A percentile compares a stretch with the other conserved stretches of the same genome.
phyloP scores from a whole-genome alignment of 2,329 filamentous ascomycete species.

The Clonostachys rosea region DNA sequence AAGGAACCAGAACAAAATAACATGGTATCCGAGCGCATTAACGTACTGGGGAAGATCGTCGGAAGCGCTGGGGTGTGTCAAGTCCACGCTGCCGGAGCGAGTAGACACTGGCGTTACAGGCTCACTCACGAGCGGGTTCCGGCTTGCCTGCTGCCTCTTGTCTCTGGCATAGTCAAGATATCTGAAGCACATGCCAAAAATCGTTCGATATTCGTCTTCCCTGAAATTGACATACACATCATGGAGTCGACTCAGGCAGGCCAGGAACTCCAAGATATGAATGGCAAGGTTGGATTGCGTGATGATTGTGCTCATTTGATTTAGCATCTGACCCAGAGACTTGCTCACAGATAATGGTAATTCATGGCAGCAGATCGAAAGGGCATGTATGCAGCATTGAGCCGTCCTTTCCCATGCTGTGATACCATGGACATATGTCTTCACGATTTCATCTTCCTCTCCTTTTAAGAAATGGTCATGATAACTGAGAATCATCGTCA shows the following conservation, averaged over 20 bases:
- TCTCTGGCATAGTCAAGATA: constrained; percentile 88
- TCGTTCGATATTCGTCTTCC: constrained; percentile 86
- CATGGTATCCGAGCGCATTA: constrained; percentile 88
- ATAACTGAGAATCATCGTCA: constrained; percentile 88
- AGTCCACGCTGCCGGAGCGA: not conserved
- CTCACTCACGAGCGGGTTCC: constrained; percentile 26
- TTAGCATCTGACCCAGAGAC: constrained; percentile 77
- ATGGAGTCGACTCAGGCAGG: constrained; percentile 78
- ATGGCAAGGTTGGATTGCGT: constrained; percentile 88
- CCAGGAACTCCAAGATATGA: constrained; percentile 94
- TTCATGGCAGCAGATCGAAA: constrained; percentile 94
- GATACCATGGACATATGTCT: constrained; percentile 81
- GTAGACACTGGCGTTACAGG: constrained; percentile 17
- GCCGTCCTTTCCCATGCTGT: constrained; percentile 81
- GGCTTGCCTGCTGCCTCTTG: constrained; percentile 43
- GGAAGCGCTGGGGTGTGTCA: constrained; percentile 23
- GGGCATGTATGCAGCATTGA: constrained; percentile 88
- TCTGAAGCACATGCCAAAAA: constrained; percentile 92
- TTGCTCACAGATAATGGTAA: constrained; percentile 84
- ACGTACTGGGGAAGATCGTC: constrained; percentile 91
- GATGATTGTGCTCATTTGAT: constrained; percentile 94
- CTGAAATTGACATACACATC: constrained; percentile 84
- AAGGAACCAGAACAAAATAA: constrained; percentile 96
- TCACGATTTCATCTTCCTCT: constrained; percentile 86
- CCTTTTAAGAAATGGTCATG: constrained; percentile 78